These are phyloP conservation scores for Penicillium brevicompactum DNA, from an alignment of 2,329 filamentous ascomycete species.

Conservation along the genomic window DNA sequence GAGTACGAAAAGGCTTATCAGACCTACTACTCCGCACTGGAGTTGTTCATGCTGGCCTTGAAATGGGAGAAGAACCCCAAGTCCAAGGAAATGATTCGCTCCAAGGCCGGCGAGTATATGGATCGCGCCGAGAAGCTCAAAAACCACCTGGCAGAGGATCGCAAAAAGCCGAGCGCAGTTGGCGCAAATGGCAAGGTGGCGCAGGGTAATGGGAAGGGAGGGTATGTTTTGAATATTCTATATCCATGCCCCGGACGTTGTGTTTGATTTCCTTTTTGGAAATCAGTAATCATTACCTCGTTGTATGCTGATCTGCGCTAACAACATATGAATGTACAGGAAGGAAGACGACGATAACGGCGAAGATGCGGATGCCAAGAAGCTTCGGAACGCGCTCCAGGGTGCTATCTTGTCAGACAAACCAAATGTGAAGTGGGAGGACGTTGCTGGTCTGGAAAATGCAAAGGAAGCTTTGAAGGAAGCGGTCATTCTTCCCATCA, in stretches of 20 bases:
- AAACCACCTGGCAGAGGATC: constrained; percentile 70
- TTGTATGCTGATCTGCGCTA: constrained; percentile 1
- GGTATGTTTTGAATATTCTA: constrained; percentile 41
- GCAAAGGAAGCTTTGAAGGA: constrained; percentile 98
- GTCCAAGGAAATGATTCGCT: constrained; percentile 95
- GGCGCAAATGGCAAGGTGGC: constrained; percentile 55
- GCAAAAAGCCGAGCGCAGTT: constrained; percentile 55
- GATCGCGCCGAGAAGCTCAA: constrained; percentile 98
- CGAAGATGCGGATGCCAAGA: constrained; percentile 90
- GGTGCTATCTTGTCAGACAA: constrained; percentile 94
- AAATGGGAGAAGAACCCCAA: constrained; percentile 99
- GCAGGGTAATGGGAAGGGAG: constrained; percentile 57
- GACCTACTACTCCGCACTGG: constrained; percentile 90
- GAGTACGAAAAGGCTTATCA: constrained; percentile 98
- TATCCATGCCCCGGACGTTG: constrained; percentile 2
- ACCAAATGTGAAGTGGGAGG: constrained; percentile 96
- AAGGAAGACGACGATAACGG: constrained; percentile 63
- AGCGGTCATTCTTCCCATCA: constrained; percentile 95
- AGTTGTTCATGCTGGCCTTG: constrained; percentile 97
- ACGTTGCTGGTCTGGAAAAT: constrained; percentile 89
- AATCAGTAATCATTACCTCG: background rate
- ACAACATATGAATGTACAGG: constrained; percentile 20
- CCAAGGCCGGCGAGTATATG: constrained; percentile 96
- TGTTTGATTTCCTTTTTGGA: background rate
- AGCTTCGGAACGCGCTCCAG: constrained; percentile 84